Percentiles rank a stretch among this genome's conserved stretches.
phyloP scores from a whole-genome alignment of 148 eudicot species.

The Tetragonia tetragonoides region DNA sequence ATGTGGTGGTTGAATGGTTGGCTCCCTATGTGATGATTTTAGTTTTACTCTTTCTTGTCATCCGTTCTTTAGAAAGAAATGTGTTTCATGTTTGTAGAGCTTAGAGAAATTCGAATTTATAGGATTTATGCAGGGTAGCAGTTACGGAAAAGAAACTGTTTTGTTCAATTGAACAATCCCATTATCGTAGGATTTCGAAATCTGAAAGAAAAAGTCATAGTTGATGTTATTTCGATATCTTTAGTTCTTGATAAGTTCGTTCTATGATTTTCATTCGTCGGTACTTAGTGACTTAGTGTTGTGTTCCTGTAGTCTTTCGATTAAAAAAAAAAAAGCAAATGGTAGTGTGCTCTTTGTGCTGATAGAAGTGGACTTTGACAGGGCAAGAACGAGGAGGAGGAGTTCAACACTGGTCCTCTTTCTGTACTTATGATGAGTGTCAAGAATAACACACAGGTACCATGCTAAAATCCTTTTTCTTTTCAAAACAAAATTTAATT shows the following conservation, averaged over 20 bases:
- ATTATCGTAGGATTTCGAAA: background rate
- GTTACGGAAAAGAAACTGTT: background rate
- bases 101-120: background rate
- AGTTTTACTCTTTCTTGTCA: background rate
- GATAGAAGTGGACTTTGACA: conserved; percentile 18
- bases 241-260: background rate
- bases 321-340: too few relatives aligned
- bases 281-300: background rate
- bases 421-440: conserved; percentile 92
- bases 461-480: background rate
- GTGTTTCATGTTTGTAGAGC: background rate
- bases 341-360: background rate
- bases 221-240: background rate
- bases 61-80: background rate
- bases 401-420: conserved; percentile 89
- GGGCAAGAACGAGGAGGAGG: conserved; percentile 90
- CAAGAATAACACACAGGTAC: conserved; percentile 91
- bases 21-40: background rate
- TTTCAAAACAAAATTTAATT: too few relatives aligned
- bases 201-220: background rate
- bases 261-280: background rate
- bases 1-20: background rate
- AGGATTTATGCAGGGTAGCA: background rate
- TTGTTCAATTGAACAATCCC: background rate
- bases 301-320: background rate